Conservation (phyloP, 2,329 filamentous ascomycete genomes). For the Bimuria novae-zelandiae region DNA sequence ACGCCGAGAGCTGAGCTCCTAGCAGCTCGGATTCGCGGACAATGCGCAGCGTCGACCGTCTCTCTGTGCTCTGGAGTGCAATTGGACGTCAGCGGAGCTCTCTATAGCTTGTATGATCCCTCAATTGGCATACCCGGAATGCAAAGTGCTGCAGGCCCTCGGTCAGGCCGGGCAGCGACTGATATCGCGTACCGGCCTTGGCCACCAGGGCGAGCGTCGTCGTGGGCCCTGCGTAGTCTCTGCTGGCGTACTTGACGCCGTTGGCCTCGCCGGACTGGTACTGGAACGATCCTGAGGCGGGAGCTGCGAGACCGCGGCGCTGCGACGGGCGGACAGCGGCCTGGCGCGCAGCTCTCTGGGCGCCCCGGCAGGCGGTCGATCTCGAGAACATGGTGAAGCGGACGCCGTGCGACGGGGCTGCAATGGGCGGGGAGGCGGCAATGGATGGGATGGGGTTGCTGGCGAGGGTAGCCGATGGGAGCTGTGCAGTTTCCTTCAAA, state of each 20-base stretch:
- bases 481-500: slow-evolving; percentile 5
- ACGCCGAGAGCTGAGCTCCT: slow-evolving; percentile 83
- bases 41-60: slow-evolving; percentile 89
- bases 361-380: slow-evolving; percentile 66
- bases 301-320: slow-evolving; percentile 67
- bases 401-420: slow-evolving; percentile 42
- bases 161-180: slow-evolving; percentile 86
- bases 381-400: slow-evolving; percentile 66
- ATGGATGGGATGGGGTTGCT: slow-evolving; percentile 46
- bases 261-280: slow-evolving; percentile 86
- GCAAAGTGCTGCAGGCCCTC: slow-evolving; percentile 93
- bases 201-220: slow-evolving; percentile 89
- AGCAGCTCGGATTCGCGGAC: slow-evolving; percentile 94
- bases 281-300: slow-evolving; percentile 76
- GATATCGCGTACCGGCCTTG: slow-evolving; percentile 92
- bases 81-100: slow-evolving; percentile 36
- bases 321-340: slow-evolving; percentile 60
- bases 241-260: slow-evolving; percentile 90
- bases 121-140: slow-evolving; percentile 74
- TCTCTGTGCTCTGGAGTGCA: slow-evolving; percentile 73
- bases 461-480: neutral
- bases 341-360: slow-evolving; percentile 64
- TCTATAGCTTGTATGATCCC: slow-evolving; percentile 1
- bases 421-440: slow-evolving; percentile 58
- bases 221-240: slow-evolving; percentile 85